phyloP scores from a whole-genome alignment of 2,329 filamentous ascomycete genomes.

The Fusarium citri region DNA sequence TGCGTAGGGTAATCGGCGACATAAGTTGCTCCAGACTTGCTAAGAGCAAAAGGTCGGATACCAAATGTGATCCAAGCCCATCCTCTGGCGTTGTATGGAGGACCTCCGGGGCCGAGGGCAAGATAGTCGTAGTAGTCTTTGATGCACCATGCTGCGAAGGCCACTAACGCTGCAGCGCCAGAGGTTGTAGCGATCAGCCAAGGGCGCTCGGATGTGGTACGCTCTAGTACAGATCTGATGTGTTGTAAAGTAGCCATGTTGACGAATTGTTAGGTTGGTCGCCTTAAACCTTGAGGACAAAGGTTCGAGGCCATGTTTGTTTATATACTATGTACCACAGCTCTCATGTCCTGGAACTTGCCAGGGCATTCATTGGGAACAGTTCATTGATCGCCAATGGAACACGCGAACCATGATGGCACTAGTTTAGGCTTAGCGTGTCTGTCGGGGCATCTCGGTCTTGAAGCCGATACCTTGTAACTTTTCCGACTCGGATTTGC shows the following conservation, averaged over 20 bases:
- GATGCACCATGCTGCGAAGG: not conserved
- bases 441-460: not conserved
- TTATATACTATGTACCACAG: not conserved
- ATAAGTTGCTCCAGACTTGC: not conserved
- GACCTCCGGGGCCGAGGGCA: not conserved
- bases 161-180: not conserved
- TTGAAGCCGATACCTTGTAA: not conserved
- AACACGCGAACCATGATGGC: not conserved
- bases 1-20: not conserved
- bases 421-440: not conserved
- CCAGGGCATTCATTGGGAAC: not conserved
- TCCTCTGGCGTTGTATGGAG: not conserved
- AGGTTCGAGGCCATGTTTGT: not conserved
- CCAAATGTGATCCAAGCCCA: not conserved
- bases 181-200: not conserved
- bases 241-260: not conserved
- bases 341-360: not conserved
- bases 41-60: not conserved
- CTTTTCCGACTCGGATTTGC: not conserved
- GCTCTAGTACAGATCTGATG: not conserved
- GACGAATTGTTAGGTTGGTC: not conserved
- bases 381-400: not conserved
- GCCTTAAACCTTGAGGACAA: fast-evolving
- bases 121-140: not conserved
- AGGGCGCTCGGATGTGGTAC: not conserved